A percentile compares a stretch with the other conserved stretches of the same genome.
These are phyloP conservation scores for Termitomyces sp. DNA, from an alignment of 768 basidiomycete species.

Conservation along the genomic window DNA sequence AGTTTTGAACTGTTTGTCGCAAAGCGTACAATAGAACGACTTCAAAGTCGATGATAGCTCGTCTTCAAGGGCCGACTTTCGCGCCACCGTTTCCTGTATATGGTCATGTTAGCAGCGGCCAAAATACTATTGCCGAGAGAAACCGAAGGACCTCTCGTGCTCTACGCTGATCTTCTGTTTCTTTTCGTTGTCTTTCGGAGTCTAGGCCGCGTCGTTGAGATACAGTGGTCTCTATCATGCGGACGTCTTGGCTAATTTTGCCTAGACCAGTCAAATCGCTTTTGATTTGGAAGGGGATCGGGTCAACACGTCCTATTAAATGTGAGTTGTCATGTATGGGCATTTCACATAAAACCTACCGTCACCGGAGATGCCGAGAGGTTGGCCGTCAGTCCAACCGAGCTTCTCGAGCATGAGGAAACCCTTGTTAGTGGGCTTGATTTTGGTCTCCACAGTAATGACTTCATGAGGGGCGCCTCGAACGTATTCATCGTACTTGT, in stretches of 20 bases:
- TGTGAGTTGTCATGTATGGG: background rate
- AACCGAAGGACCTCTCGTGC: constrained; percentile 56
- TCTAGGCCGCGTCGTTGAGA: constrained; percentile 77
- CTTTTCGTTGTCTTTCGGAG: constrained; percentile 77
- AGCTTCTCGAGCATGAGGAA: constrained; percentile 78
- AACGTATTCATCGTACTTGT: constrained; percentile 67
- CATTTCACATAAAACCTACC: constrained; percentile 38
- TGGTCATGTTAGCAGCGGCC: constrained; percentile 1
- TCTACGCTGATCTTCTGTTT: constrained; percentile 73
- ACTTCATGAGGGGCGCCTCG: constrained; percentile 52
- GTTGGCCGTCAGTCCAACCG: constrained; percentile 80
- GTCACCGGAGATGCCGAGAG: constrained; percentile 71
- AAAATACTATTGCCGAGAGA: background rate
- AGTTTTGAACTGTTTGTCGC: constrained; percentile 85
- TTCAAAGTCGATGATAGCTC: constrained; percentile 68
- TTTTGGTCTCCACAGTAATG: constrained; percentile 78
- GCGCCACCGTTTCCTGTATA: constrained; percentile 58
- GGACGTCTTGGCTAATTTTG: constrained; percentile 73
- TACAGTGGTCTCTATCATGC: constrained; percentile 83
- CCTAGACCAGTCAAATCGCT: constrained; percentile 77
- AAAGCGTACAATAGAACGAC: constrained; percentile 78
- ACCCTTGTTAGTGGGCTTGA: constrained; percentile 77
- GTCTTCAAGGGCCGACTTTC: constrained; percentile 58
- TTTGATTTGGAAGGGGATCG: constrained; percentile 79
- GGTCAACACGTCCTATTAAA: constrained; percentile 69